A percentile compares a stretch with the other conserved stretches of the same genome.
Conservation (phyloP, 2,329 filamentous ascomycete genomes). For the Colletotrichum tropicicola region DNA sequence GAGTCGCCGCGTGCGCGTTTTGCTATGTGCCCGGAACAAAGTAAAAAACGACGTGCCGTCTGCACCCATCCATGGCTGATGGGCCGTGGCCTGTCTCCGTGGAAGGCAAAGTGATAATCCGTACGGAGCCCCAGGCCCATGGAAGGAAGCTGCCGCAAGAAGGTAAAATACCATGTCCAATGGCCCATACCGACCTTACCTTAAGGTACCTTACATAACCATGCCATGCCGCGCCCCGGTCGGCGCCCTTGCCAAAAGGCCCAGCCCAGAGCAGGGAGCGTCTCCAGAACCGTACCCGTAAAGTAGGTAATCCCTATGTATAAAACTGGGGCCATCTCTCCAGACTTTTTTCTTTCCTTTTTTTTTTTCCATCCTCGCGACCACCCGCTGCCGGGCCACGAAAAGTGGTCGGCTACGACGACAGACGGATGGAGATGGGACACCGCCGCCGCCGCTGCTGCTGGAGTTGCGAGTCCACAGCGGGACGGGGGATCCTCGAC, state of each 20-base stretch:
- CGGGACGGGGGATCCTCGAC: constrained; percentile 13
- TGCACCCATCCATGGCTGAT: too few relatives aligned
- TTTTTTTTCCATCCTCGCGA: background rate
- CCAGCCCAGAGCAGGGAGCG: constrained; percentile 10
- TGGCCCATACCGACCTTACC: too few relatives aligned
- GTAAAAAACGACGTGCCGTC: too few relatives aligned
- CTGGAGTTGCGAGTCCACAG: constrained; percentile 3
- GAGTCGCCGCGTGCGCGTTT: constrained; percentile 10
- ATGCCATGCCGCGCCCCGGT: constrained; percentile 15
- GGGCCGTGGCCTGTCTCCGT: background rate
- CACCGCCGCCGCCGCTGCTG: background rate
- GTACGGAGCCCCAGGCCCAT: background rate
- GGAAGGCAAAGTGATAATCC: constrained; percentile 1
- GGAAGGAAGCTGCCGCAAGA: background rate
- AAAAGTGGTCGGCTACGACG: constrained; percentile 5
- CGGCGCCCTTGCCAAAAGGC: constrained; percentile 6
- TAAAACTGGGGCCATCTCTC: constrained; percentile 19
- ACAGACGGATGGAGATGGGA: background rate
- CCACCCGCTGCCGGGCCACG: background rate
- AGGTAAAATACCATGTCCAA: too few relatives aligned
- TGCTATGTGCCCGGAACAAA: background rate
- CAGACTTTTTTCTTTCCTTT: constrained; percentile 11
- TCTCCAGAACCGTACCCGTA: constrained; percentile 5
- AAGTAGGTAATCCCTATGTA: constrained; percentile 7
- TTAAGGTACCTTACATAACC: too few relatives aligned